Evolutionary conservation across 2,329 filamentous ascomycete species (phyloP).

Genomic region (Orbilia javanica): DNA sequence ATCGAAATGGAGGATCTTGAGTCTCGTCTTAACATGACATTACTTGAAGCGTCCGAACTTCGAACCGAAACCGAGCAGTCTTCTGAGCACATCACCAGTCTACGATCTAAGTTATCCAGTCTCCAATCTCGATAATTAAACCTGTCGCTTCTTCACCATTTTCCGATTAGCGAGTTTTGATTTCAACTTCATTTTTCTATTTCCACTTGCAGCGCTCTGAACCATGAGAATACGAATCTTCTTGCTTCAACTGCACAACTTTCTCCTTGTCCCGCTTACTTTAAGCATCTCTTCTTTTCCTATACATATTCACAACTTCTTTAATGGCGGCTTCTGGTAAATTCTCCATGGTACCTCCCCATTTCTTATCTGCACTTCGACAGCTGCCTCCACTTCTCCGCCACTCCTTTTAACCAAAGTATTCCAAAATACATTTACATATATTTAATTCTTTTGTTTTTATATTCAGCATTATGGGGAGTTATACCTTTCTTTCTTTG

Average conservation of each 20-base stretch:
- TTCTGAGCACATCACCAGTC: constrained; percentile 76
- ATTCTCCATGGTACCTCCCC: constrained; percentile 33
- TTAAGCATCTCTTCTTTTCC: neutral
- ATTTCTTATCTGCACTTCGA: constrained; percentile 49
- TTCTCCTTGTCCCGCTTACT: neutral
- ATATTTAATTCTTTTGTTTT: constrained; percentile 34
- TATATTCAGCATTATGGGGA: constrained; percentile 41
- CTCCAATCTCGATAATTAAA: constrained; percentile 71
- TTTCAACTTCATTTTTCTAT: constrained; percentile 17
- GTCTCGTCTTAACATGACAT: constrained; percentile 81
- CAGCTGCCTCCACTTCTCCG: constrained; percentile 50
- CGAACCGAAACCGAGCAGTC: constrained; percentile 81
- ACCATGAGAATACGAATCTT: constrained; percentile 58
- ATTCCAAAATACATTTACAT: constrained; percentile 14
- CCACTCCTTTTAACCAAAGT: neutral
- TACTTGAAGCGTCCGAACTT: constrained; percentile 84
- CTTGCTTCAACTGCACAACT: constrained; percentile 46
- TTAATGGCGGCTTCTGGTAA: constrained; percentile 43
- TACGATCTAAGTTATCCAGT: constrained; percentile 76
- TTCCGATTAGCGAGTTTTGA: constrained; percentile 45
- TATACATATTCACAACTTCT: constrained; percentile 3
- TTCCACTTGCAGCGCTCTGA: constrained; percentile 50
- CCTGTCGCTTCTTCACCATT: constrained; percentile 27
- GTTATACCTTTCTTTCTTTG: constrained; percentile 23
- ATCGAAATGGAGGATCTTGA: constrained; percentile 87